These are phyloP conservation scores for Hypholoma sublateritium DNA, from an alignment of 768 basidiomycete species.

Conservation along the genomic window DNA sequence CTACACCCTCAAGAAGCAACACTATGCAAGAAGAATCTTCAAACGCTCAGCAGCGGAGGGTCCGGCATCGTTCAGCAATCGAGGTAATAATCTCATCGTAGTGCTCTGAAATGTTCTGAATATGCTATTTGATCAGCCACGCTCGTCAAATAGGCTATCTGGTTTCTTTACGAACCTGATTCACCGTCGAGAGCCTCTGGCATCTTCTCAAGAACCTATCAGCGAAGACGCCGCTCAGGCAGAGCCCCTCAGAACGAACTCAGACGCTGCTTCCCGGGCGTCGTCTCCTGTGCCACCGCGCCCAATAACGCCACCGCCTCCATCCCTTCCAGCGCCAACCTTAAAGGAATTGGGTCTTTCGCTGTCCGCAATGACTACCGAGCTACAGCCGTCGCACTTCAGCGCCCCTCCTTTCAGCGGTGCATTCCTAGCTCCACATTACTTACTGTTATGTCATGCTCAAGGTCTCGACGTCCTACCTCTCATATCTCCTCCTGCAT, in stretches of 20 bases:
- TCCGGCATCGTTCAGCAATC: conserved; percentile 50
- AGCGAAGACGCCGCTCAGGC: conserved; percentile 26
- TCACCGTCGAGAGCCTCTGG: conserved; percentile 59
- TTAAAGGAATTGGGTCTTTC: conserved; percentile 76
- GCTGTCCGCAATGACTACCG: conserved; percentile 63
- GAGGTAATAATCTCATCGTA: conserved; percentile 48
- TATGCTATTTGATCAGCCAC: conserved; percentile 33
- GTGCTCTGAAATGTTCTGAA: conserved; percentile 17
- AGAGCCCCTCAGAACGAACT: conserved; percentile 23
- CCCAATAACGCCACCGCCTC: conserved; percentile 74
- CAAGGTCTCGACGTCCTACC: conserved; percentile 89
- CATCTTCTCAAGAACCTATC: conserved; percentile 27
- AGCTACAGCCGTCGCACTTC: conserved; percentile 76
- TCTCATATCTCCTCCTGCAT: conserved; percentile 68
- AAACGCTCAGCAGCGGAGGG: conserved; percentile 31
- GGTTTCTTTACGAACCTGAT: conserved; percentile 85
- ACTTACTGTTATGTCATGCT: conserved; percentile 79
- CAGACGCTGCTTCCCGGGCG: conserved; percentile 45
- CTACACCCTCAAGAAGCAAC: conserved; percentile 20
- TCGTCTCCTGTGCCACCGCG: conserved; percentile 58
- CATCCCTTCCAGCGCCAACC: conserved; percentile 66
- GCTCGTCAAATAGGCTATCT: conserved; percentile 73
- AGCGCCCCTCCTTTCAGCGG: conserved; percentile 75
- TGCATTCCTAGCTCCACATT: conserved; percentile 79
- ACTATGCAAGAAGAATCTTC: conserved; percentile 27